A percentile compares a stretch with the other conserved stretches of the same genome.
Evolutionary conservation across 2,329 filamentous ascomycete species (phyloP).

Genomic region (Pseudomassariella vexata): DNA sequence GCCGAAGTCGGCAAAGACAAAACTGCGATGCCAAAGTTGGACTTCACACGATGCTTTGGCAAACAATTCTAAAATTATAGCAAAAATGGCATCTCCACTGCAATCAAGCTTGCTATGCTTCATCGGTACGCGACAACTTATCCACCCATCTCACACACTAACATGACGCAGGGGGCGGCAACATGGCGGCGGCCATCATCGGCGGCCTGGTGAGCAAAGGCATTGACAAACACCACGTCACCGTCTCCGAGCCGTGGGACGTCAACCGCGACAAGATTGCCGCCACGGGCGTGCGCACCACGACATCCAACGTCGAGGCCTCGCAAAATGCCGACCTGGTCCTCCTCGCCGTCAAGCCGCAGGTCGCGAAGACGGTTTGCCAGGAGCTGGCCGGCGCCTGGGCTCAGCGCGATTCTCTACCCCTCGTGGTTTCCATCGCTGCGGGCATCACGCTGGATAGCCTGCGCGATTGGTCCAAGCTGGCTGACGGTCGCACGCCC

Average conservation of each 20-base stretch:
- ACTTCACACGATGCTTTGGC: too few relatives aligned
- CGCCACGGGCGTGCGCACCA: constrained; percentile 38
- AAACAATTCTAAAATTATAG: too few relatives aligned
- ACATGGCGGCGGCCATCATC: constrained; percentile 49
- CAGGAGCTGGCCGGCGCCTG: constrained; percentile 37
- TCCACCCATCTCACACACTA: too few relatives aligned
- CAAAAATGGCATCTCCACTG: too few relatives aligned
- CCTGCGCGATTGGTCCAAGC: constrained; percentile 35
- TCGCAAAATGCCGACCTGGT: constrained; percentile 37
- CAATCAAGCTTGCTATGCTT: background rate
- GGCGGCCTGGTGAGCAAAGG: constrained; percentile 38
- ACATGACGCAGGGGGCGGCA: constrained; percentile 38
- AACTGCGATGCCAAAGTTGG: too few relatives aligned
- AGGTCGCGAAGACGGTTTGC: constrained; percentile 41
- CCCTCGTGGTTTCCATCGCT: constrained; percentile 42
- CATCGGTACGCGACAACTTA: background rate
- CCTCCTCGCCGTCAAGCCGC: constrained; percentile 46
- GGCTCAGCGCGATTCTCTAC: constrained; percentile 25
- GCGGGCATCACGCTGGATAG: constrained; percentile 41
- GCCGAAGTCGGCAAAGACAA: too few relatives aligned
- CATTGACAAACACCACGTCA: constrained; percentile 37
- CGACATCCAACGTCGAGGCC: constrained; percentile 39
- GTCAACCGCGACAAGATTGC: constrained; percentile 45
- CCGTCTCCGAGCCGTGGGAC: constrained; percentile 45
- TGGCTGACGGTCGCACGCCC: constrained; percentile 29